Base-by-base conservation (phyloP, 257 asterid species). In the Primulina tabacum region DNA sequence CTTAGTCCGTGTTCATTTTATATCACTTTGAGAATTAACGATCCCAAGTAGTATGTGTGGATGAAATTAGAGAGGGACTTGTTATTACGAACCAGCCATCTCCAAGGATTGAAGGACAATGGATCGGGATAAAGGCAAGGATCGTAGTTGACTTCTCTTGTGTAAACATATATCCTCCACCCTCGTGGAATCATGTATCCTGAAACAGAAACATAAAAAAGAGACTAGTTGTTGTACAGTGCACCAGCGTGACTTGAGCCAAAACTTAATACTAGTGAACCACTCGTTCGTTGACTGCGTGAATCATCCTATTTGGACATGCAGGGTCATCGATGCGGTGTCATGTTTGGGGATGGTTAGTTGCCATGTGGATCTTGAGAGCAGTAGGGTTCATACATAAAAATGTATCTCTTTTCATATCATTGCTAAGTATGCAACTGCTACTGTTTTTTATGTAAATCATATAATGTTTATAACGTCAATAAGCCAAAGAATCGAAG, bases 101-200 rank as follows among this genome's bases (percentile, higher is more conserved):
- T 85, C 94, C 93, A 86, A 6, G 99, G 99, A 71, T 91, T 94
- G 86, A 94, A 94, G 64, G 89, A 78, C 5, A 76, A 81, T 5
- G 99, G 99, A 71, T 91, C 95, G 8, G 97, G 96, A 78, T 94
- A 94, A 34, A 89, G 71, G 61, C 81, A 62, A 24, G 97, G 88
- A 53, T 94, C 99, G 67, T 94, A 94, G 75, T 91, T 94, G 79
- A 94, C 87, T 82, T 85, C 90, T 77, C 90, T 79, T 17, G 90
- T 85, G 81, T 85, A 85, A 53, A 85, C 90, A 62, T 85, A 94
- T 71, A 94, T 94, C 84, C 97, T 89, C 99, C 99, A 94, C 71
- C 97, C 99, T 73, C 83, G 76, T 18, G 99, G 97, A 75, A 94
- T 84, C 34, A 81, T 62, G 69, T 86, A 94, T 16, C 98, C 99